Base-by-base conservation (phyloP, 1,284 basidiomycete genomes). In the Moesziomyces antarcticus region DNA sequence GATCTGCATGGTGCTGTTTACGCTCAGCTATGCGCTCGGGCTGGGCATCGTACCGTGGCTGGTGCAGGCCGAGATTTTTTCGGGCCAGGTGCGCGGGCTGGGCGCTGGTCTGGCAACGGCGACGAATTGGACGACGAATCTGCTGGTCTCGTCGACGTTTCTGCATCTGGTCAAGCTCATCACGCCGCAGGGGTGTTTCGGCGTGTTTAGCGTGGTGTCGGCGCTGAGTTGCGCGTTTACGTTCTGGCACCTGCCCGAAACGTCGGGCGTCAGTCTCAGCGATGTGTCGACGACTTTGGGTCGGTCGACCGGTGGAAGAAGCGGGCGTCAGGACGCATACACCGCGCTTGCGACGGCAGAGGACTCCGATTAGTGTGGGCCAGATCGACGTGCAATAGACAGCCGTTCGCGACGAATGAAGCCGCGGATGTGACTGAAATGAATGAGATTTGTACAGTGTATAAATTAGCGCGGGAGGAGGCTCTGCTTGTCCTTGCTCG, bases 31-130 rank as follows among this genome's bases (percentile, higher is more conserved):
- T 33, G 78, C 80, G 3, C 67, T 81, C 13, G 79, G 79, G 2
- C 46, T 78, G 5, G 79, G 79, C 5, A 78, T 79, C 25, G 55
- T 81, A 0, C 79, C 79, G 0, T 81, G 79, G 79, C 60, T 81
- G 9, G 59, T 81, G 16, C 74, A 77, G 53, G 65, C 76, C 8
- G 79, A 81, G 35, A 67, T 77, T 44, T 78, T 81, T 18, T 61
- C 73, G 7, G 70, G 66, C 24, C 64, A 66, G 16, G 56, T 73
- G 2, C 53, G 76, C 14, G 65, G 75, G 1, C 6, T 77, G 1
- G 79, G 79, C 2, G 72, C 64, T 4, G 77, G 70, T 0, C 42
- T 79, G 25, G 72, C 79, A 3, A 77, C 73, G 4, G 77, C 77
- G 14, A 73, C 66, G 13, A 79, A 77, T 50, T 77, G 75, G 75